phyloP scores from a whole-genome alignment of 2,329 filamentous ascomycete species.

The Beauveria rudraprayagi region DNA sequence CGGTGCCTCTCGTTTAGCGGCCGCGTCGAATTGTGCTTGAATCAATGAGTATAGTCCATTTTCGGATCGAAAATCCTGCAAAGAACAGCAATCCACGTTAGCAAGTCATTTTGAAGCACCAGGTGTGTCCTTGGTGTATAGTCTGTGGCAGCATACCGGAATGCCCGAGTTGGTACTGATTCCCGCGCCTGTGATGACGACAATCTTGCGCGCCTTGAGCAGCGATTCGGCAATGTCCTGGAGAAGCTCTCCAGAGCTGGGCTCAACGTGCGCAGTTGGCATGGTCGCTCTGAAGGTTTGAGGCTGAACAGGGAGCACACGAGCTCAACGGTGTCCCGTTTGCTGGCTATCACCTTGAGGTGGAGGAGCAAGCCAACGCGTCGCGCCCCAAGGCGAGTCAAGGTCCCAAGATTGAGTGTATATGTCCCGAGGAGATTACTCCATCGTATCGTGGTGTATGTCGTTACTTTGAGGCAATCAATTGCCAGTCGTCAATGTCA shows the following conservation, averaged over 20 bases:
- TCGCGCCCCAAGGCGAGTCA: background rate
- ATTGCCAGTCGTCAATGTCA: background rate
- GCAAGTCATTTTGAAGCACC: background rate
- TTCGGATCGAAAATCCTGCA: conserved; percentile 62
- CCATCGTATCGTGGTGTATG: background rate
- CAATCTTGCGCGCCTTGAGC: conserved; percentile 58
- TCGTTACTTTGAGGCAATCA: background rate
- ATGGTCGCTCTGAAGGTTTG: conserved; percentile 29
- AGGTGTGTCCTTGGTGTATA: background rate
- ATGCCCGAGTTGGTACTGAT: conserved; percentile 72
- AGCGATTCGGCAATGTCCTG: conserved; percentile 58
- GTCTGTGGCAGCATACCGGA: conserved; percentile 40
- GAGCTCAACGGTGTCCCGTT: background rate
- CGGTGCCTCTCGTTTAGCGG: conserved; percentile 30
- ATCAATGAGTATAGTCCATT: conserved; percentile 67
- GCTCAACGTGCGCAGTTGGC: conserved; percentile 50
- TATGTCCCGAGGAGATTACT: background rate
- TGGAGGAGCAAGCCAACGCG: background rate
- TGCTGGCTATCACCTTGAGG: background rate
- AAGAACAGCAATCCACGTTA: conserved; percentile 13
- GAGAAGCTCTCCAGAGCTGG: conserved; percentile 44
- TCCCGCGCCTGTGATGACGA: conserved; percentile 64
- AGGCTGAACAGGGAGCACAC: background rate
- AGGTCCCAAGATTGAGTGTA: background rate
- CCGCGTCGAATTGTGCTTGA: conserved; percentile 56